Evolutionary conservation across 164 flowering plant species (phyloP).

Genomic region (Amborella trichopoda): DNA sequence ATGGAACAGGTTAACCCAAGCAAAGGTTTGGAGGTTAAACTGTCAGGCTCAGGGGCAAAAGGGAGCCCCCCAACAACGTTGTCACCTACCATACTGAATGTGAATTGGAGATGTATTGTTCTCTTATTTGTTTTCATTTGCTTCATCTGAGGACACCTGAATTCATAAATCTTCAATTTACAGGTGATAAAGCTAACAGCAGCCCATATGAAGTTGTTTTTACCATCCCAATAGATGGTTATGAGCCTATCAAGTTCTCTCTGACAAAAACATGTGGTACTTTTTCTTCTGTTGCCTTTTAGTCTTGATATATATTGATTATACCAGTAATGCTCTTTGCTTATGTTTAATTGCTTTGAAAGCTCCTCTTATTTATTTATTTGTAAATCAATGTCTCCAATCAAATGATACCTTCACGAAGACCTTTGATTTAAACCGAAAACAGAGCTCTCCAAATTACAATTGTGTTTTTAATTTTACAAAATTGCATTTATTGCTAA

Average conservation of each 20-base stretch:
- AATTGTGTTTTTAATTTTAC: too few species aligned
- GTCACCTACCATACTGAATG: slow-evolving; percentile 52
- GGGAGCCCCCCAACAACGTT: slow-evolving; percentile 80
- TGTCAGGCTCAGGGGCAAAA: slow-evolving; percentile 63
- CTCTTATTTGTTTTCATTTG: not conserved
- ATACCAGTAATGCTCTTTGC: not conserved
- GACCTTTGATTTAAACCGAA: too few species aligned
- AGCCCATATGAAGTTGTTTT: slow-evolving; percentile 69
- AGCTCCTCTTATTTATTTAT: too few species aligned
- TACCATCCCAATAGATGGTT: slow-evolving; percentile 69
- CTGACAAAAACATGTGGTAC: slow-evolving; percentile 85
- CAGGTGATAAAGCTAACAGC: slow-evolving; percentile 55
- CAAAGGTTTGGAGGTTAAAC: slow-evolving; percentile 45
- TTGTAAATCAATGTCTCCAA: too few species aligned
- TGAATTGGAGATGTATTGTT: slow-evolving; percentile 78
- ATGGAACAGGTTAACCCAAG: slow-evolving; percentile 53
- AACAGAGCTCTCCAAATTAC: too few species aligned
- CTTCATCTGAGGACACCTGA: slow-evolving; percentile 4
- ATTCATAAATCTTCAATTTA: slow-evolving; percentile 5
- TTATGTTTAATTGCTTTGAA: too few species aligned
- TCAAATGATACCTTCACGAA: too few species aligned
- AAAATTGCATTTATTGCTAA: too few species aligned
- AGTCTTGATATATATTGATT: too few species aligned
- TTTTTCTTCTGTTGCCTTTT: slow-evolving; percentile 8
- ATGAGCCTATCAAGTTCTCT: slow-evolving; percentile 66